Base-by-base conservation (phyloP, 2,329 filamentous ascomycete genomes). In the Boeremia lycopersici region DNA sequence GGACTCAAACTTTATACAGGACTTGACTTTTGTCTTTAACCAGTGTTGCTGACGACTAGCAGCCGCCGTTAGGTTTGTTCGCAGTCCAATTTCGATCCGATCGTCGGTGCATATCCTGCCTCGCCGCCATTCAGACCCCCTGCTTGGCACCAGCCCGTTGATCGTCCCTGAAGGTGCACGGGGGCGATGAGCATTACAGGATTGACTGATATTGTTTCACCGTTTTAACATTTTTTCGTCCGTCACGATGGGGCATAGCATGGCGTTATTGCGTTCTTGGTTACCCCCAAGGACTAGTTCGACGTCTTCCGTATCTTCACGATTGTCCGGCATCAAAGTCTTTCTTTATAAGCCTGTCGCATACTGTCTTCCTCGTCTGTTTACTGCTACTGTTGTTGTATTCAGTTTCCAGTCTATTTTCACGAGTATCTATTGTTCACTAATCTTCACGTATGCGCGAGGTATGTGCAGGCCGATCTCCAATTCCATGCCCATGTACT, bases 31-130 rank as follows among this genome's bases (percentile, higher is more conserved):
- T 23, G 6, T 15, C 10, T 9, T 15, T 8, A 7, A 7, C 12
- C n/a, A 15, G 25, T 15, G 5, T 46, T 1, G 19, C 42, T 55
- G 23, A 55, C 46, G 17, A 30, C 8, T 35, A 12, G 12, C 13
- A 55, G 52, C 36, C 52, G 52, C 41, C 52, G 52, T 26, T 55
- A 48, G 40, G 19, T 33, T 39, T 44, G 31, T 44, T 26, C 1
- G 17, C 33, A 11, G 19, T 12, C 25, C 11, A 15, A 26, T 19
- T 15, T 6, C 17, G 11, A 11, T 6, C 17, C 23, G 6, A 25
- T 26, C 15, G 3, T 28, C 8, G 19, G 25, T 17, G 17, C 4
- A 12, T n/a, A 23, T 2, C 29, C 11, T 41, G 15, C 35, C 35
- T 9, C 13, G 8, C 7, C 34, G 10, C 13, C 15, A 5, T 23